Evolutionary conservation across 2,329 filamentous ascomycete genomes (phyloP), one percentile per base, ranked within the genome.

Genomic region (Colletotrichum musae): DNA sequence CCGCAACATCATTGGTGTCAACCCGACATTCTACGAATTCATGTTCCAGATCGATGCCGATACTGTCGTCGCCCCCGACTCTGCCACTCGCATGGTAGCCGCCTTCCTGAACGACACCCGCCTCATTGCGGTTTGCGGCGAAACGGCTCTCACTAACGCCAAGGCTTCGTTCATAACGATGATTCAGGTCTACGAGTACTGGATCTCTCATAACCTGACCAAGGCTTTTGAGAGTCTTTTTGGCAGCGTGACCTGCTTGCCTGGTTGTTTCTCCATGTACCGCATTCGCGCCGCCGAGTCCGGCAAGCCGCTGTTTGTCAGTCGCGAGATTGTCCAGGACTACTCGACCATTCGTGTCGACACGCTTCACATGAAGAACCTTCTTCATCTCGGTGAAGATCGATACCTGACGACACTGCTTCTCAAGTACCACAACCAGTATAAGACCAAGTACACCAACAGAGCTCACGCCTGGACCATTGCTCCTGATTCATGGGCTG

Each of bases 161-260:
- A 98, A 98, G 81, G 88, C 92, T 6, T 98, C 95, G 1, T 94
- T 97, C 77, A 90, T 97, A 74, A 99, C 96, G 59, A 98, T 98
- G 95, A 99, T 99, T 79, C 96, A 99, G 82, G 95, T 99, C 41
- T 99, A 98, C 86, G 95, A 99, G 82, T 99, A 99, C 87, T 99
- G 95, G 85, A 99, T 99, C 77, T 98, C 95, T 59, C 95, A 99
- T 86, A 97, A 98, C 80, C 83, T 99, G 74, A 92, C 93, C 74
- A 98, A 99, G 84, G 96, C 95, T 13, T 99, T 99, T 80, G 95
- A 98, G 82, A 96, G 93, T 83, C 87, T 99, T 75, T 99, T 99
- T 78, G 96, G 95, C 67, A 97, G 94, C 74, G 95, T 99, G 74
- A 99, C 96, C 58, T 99, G 96, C 88, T 86, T 99, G 78, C 96